Conservation (phyloP, 345 rosid species). For the Tarenaya hassleriana region DNA sequence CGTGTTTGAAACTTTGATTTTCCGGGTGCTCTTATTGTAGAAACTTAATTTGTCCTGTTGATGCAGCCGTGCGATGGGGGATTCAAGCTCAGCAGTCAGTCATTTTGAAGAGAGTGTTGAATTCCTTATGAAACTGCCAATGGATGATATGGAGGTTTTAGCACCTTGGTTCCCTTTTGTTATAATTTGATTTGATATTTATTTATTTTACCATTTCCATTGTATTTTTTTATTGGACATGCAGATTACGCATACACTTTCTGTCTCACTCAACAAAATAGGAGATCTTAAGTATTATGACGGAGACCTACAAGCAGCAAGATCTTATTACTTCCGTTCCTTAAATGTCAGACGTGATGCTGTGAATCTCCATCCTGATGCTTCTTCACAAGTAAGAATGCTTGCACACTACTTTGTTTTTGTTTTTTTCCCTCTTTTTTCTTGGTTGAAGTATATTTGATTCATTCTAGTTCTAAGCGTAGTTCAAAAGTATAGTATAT, state of each 20-base stretch:
- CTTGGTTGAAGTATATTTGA: not conserved
- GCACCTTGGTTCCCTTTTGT: conserved; percentile 9
- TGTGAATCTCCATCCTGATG: conserved; percentile 41
- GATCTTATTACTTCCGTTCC: conserved; percentile 66
- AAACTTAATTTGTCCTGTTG: conserved; percentile 2
- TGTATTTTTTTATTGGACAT: conserved; percentile 11
- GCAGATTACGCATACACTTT: conserved; percentile 83
- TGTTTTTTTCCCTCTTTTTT: conserved; percentile 1
- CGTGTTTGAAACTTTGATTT: too few relatives aligned
- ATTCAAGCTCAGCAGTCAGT: conserved; percentile 64
- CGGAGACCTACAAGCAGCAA: conserved; percentile 76
- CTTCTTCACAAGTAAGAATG: conserved; percentile 68
- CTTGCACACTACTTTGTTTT: conserved; percentile 9
- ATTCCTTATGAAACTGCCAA: too few relatives aligned
- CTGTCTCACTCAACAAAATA: conserved; percentile 92
- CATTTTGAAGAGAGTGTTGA: too few relatives aligned
- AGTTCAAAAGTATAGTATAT: not conserved
- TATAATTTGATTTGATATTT: not conserved
- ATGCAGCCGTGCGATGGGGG: conserved; percentile 87
- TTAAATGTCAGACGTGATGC: conserved; percentile 76
- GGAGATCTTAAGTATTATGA: conserved; percentile 94
- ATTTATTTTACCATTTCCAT: conserved; percentile 6
- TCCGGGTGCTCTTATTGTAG: too few relatives aligned
- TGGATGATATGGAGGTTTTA: too few relatives aligned
- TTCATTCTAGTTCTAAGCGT: not conserved